phyloP scores from a whole-genome alignment of 164 flowering plant genomes.

The Brasenia schreberi region DNA sequence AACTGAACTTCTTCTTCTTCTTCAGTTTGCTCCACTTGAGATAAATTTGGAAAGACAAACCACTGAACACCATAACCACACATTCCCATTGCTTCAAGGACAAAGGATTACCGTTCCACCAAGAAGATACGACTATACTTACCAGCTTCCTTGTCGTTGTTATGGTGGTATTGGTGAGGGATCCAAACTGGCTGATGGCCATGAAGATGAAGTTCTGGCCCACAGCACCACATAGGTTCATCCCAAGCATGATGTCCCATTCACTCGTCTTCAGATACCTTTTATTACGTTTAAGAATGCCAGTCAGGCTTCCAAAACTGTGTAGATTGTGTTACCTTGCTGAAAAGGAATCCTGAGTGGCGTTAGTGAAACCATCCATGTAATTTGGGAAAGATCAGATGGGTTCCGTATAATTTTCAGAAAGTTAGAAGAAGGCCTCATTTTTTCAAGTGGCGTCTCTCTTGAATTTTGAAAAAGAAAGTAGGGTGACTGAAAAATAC shows the following conservation, averaged over 20 bases:
- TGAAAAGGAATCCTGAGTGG: conserved; percentile 86
- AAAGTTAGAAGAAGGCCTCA: no score
- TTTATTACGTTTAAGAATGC: not conserved
- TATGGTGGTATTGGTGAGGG: conserved; percentile 92
- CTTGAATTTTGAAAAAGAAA: no score
- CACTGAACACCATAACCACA: conserved; percentile 85
- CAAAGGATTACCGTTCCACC: conserved; percentile 90
- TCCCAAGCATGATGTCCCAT: conserved; percentile 97
- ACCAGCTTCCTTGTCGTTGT: conserved; percentile 97
- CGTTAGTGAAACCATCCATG: conserved; percentile 96
- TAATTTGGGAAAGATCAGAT: conserved; percentile 3
- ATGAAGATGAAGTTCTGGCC: conserved; percentile 98
- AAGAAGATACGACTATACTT: conserved; percentile 90
- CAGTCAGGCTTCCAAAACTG: not conserved
- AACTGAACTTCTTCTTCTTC: conserved; percentile 35
- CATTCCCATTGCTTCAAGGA: conserved; percentile 86
- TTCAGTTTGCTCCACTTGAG: conserved; percentile 81
- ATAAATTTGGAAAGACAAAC: conserved; percentile 85
- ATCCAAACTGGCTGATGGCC: conserved; percentile 89
- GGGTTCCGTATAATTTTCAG: no score
- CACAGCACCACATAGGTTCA: conserved; percentile 97
- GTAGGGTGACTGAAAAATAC: no score
- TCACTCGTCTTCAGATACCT: conserved; percentile 97
- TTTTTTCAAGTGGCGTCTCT: no score
- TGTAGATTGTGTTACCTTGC: conserved; percentile 40